Percentiles rank a stretch among this genome's conserved stretches.
phyloP scores from a whole-genome alignment of 371 early-diverging fungal species.

The Apophysomyces variabilis region DNA sequence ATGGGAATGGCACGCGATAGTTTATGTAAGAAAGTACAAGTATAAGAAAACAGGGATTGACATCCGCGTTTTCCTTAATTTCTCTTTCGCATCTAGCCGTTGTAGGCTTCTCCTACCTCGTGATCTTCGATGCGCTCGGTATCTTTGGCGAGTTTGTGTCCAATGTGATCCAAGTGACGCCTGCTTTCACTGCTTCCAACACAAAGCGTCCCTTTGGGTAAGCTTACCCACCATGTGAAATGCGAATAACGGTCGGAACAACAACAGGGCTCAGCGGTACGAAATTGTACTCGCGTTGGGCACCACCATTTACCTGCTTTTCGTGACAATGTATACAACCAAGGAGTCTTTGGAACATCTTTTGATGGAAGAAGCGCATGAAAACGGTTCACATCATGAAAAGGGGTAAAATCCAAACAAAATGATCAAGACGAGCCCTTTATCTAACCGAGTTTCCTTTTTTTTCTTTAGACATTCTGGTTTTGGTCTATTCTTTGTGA shows the following conservation, averaged over 20 bases:
- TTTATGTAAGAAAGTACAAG: slow-evolving; percentile 38
- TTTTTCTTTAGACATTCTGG: slow-evolving; percentile 17
- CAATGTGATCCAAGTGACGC: slow-evolving; percentile 46
- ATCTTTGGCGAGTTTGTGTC: slow-evolving; percentile 42
- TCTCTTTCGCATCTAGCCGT: slow-evolving; percentile 39
- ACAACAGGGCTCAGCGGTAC: slow-evolving; percentile 49
- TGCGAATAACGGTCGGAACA: not conserved
- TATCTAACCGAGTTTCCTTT: no score
- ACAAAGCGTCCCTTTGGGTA: slow-evolving; percentile 61
- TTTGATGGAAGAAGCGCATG: slow-evolving; percentile 46
- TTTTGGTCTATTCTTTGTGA: slow-evolving; percentile 21
- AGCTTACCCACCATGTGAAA: not conserved
- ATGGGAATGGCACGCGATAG: slow-evolving; percentile 57
- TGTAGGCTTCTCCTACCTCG: slow-evolving; percentile 45
- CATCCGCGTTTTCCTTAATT: not conserved
- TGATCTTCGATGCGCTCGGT: slow-evolving; percentile 28
- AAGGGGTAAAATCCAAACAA: not conserved
- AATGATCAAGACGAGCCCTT: no score
- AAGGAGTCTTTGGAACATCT: slow-evolving; percentile 62
- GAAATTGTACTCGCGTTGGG: slow-evolving; percentile 55
- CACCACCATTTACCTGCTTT: slow-evolving; percentile 55
- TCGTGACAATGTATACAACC: slow-evolving; percentile 60
- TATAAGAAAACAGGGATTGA: not conserved
- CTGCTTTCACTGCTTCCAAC: slow-evolving; percentile 38
- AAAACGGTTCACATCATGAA: slow-evolving; percentile 26